Evolutionary conservation across 352 stramenopile species (phyloP).

Genomic region (Phytophthora pseudosyringae): DNA sequence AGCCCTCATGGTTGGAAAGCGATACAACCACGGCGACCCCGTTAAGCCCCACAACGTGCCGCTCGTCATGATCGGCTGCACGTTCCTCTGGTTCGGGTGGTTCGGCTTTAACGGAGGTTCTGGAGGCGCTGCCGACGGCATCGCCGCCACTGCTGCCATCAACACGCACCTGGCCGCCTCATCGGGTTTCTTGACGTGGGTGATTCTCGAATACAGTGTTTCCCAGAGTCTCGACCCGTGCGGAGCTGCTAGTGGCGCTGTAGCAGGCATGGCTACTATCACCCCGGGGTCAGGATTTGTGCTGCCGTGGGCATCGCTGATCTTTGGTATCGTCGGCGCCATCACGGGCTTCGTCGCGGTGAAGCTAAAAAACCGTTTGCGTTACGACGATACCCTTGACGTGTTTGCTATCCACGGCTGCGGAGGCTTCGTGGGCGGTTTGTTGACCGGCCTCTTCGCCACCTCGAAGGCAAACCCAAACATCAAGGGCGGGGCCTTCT

Average conservation of each 20-base stretch:
- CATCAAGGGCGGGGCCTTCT: constrained; percentile 59
- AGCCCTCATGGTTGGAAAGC: constrained; percentile 66
- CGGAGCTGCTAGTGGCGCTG: constrained; percentile 62
- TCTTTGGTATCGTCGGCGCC: constrained; percentile 71
- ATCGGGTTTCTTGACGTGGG: constrained; percentile 73
- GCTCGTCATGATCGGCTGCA: constrained; percentile 76
- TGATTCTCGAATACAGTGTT: constrained; percentile 54
- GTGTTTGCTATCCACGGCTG: constrained; percentile 76
- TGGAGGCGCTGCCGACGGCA: constrained; percentile 55
- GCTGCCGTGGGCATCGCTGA: constrained; percentile 59
- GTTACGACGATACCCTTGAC: constrained; percentile 84
- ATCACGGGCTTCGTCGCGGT: constrained; percentile 54
- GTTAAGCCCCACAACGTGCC: constrained; percentile 85
- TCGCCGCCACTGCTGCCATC: constrained; percentile 65
- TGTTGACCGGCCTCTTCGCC: constrained; percentile 75
- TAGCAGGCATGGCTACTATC: constrained; percentile 69
- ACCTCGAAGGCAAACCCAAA: constrained; percentile 53
- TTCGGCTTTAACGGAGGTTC: constrained; percentile 85
- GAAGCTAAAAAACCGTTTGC: constrained; percentile 62
- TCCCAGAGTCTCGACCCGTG: constrained; percentile 63
- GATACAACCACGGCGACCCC: constrained; percentile 71
- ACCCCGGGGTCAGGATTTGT: constrained; percentile 75
- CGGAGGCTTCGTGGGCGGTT: constrained; percentile 57
- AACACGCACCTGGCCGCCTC: constrained; percentile 72
- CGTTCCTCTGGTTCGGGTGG: constrained; percentile 83